Evolutionary conservation across 805 yeast genomes (phyloP), one percentile per base, ranked within the genome.

Genomic region (Kazachstania martiniae): DNA sequence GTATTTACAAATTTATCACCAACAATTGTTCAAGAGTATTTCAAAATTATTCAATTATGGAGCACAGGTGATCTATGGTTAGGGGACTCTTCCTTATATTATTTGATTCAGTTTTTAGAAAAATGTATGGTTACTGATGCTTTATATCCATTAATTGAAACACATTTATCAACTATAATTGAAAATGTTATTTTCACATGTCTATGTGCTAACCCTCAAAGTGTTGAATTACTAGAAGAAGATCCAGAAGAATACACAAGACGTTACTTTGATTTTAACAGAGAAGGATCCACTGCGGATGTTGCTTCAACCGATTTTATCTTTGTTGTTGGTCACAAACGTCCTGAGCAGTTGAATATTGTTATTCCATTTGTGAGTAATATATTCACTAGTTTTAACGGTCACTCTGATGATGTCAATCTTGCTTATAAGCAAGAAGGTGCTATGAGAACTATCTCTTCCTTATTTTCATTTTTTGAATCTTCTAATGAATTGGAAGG

Each of bases 171-270:
- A 24, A 68, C 72, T 9, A 62, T 89, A 17, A 61, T 87, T 29
- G 62, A 73, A 22, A 84, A 75, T 44, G 68, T 89, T 30, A 63
- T 87, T 9, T 78, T 73, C 55, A 94, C 94, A 1, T 66, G 80
- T 43, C 53, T 89, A 34, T 75, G 89, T 44, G 81, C 91, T 3
- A 61, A 68, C 8, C 72, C 70, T 24, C 73, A 70, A 25, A 72
- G 73, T 28, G 62, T 83, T 35, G 91, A 82, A 47, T 55, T 74
- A 17, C 84, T 79, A 55, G 85, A 82, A 36, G 76, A 70, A 31
- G 94, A 85, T 43, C 91, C 91, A 2, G 79, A 71, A 32, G 94
- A 85, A 51, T 86, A 82, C 51, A 72, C 85, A 23, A 76, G 87
- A 61, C 68, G 77, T 40, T 71, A 67, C 38, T 74, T 84, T 44